Evolutionary conservation across 768 basidiomycete species (phyloP).

Genomic region (Mycena alexandri): DNA sequence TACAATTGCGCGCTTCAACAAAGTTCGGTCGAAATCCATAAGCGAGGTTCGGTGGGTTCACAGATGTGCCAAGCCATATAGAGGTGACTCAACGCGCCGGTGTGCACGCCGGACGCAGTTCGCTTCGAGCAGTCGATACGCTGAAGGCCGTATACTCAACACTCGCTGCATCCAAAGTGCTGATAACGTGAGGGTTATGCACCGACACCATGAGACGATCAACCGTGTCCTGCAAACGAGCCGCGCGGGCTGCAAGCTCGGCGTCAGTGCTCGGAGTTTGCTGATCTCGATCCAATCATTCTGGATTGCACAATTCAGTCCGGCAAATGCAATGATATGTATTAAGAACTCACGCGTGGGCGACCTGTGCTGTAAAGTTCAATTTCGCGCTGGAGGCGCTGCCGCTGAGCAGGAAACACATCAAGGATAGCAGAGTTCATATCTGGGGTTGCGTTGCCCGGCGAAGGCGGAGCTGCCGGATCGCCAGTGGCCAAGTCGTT

Average conservation of each 20-base stretch:
- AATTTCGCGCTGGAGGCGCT: conserved; percentile 3
- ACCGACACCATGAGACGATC: background rate
- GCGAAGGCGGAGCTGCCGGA: background rate
- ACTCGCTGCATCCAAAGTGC: no score
- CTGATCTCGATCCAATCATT: background rate
- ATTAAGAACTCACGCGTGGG: conserved; percentile 5
- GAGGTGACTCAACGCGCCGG: no score
- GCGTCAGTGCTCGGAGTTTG: conserved; percentile 8
- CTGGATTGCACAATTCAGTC: conserved; percentile 7
- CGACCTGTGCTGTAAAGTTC: background rate
- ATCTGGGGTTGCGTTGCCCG: background rate
- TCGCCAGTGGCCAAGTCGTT: background rate
- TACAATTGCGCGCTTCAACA: no score
- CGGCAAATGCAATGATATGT: background rate
- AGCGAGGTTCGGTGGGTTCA: no score
- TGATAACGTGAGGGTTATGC: no score
- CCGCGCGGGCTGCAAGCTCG: conserved; percentile 4
- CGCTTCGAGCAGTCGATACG: no score
- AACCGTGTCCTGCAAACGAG: conserved; percentile 7
- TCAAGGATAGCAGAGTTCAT: conserved; percentile 16
- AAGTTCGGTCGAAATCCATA: no score
- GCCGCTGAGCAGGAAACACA: conserved; percentile 8
- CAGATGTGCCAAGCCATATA: no score
- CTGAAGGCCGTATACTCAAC: no score
- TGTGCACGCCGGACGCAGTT: no score